phyloP scores from a whole-genome alignment of 2,329 filamentous ascomycete species.

The Phoma herbarum region DNA sequence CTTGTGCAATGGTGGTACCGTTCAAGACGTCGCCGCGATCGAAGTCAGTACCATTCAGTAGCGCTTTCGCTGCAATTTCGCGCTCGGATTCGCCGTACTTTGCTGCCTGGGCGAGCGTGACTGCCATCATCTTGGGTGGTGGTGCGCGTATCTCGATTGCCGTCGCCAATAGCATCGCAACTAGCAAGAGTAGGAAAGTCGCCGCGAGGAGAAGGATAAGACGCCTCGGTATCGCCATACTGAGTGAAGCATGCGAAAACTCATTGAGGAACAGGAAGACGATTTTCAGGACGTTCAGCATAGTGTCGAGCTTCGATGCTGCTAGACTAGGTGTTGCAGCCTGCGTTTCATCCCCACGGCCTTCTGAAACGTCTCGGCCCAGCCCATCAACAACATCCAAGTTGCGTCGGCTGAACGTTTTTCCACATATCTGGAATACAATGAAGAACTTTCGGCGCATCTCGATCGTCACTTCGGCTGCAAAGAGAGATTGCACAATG shows the following conservation, averaged over 20 bases:
- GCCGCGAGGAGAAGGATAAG: slow-evolving; percentile 37
- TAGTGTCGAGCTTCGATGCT: slow-evolving; percentile 6
- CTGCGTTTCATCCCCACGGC: slow-evolving; percentile 30
- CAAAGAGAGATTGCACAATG: neutral
- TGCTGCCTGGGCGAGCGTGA: slow-evolving; percentile 40
- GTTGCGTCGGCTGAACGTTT: neutral
- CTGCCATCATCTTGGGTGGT: slow-evolving; percentile 33
- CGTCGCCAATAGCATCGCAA: slow-evolving; percentile 41
- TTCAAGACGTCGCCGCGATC: slow-evolving; percentile 41
- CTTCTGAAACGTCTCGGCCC: slow-evolving; percentile 21
- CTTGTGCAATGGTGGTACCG: slow-evolving; percentile 29
- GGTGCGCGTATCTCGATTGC: slow-evolving; percentile 41
- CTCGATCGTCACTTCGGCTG: neutral
- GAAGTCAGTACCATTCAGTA: slow-evolving; percentile 41
- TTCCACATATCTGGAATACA: neutral
- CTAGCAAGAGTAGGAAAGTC: slow-evolving; percentile 37
- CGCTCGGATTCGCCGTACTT: slow-evolving; percentile 30
- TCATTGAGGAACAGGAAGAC: neutral
- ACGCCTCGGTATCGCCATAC: slow-evolving; percentile 35
- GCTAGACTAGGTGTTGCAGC: slow-evolving; percentile 26
- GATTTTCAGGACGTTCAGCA: neutral
- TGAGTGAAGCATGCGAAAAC: neutral
- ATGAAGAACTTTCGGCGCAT: neutral
- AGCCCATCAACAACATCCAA: neutral
- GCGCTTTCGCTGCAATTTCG: slow-evolving; percentile 33